Evolutionary conservation across 495 filamentous ascomycete genomes (phyloP).

Genomic region (Penicillium flavigenum): DNA sequence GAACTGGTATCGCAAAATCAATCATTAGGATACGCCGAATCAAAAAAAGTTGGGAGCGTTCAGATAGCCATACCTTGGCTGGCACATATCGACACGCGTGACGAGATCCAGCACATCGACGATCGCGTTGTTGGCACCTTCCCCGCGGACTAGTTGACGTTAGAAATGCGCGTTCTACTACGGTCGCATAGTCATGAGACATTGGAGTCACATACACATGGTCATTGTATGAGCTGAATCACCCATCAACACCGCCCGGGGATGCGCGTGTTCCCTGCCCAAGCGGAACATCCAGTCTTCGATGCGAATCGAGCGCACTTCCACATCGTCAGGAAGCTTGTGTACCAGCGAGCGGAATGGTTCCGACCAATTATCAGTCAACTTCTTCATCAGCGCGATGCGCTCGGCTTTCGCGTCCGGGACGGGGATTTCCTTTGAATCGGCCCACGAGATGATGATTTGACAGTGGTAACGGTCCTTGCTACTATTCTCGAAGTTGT

Average conservation of each 20-base stretch:
- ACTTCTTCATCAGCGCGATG: conserved; percentile 50
- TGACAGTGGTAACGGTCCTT: conserved; percentile 47
- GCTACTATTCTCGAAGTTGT: conserved; percentile 40
- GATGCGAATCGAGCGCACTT: conserved; percentile 51
- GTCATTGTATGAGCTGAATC: conserved; percentile 59
- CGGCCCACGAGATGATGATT: conserved; percentile 55
- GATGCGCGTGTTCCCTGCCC: conserved; percentile 29
- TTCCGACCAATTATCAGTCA: conserved; percentile 55
- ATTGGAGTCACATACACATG: conserved; percentile 46
- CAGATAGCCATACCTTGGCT: conserved; percentile 11
- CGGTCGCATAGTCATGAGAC: background rate
- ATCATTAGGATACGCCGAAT: background rate
- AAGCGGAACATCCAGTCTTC: conserved; percentile 54
- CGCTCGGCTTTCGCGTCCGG: conserved; percentile 42
- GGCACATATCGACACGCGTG: conserved; percentile 21
- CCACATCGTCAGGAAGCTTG: conserved; percentile 45
- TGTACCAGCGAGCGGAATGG: conserved; percentile 52
- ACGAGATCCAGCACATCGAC: conserved; percentile 49
- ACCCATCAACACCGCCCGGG: conserved; percentile 47
- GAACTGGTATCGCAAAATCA: conserved; percentile 7
- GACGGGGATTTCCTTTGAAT: conserved; percentile 38
- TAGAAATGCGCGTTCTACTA: background rate
- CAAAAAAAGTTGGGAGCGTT: background rate
- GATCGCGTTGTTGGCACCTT: conserved; percentile 61
- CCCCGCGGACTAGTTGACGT: conserved; percentile 45